Base-by-base conservation (phyloP, 306 rosid species). In the Hippophae rhamnoides region DNA sequence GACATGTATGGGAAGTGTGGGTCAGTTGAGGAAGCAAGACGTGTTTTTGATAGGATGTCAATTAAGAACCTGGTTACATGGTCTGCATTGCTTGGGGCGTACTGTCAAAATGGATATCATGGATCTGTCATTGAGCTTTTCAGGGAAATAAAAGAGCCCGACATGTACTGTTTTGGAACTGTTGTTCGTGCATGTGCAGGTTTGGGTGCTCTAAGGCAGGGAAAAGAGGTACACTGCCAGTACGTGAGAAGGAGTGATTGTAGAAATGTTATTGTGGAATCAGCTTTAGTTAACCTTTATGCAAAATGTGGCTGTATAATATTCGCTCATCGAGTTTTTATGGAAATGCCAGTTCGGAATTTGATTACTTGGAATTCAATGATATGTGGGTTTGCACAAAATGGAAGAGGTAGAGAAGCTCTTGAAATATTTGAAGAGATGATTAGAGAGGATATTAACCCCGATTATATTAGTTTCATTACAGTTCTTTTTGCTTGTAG, bases 1-100 rank as follows among this genome's bases (percentile, higher is more conserved):
- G 97, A 90, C 54, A 87, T 90, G 96, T 90, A 90, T 72, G 97
- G 97, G 18, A 90, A 90, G 67, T 90, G 95, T 38, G 86, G 97
- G 25, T 65, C 70, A 0, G 78, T 85, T 51, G 46, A 44, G 1
- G 61, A 65, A 42, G 80, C 95, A 25, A 72, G 52, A 46, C 43
- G 53, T 7, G 82, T 87, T 64, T 90, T 87, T 50, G 94, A 84
- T 62, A 41, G 90, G 64, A 81, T 90, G 86, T 10, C 74, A 9
- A 59, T 61, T 13, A 85, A 65, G 82, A 90, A 90, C 60, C 61
- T 81, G 3, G 86, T 90, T 55, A 81, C 97, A 5, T 81, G 89
- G 82, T 81, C 87, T 67, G 94, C 94, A 2, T 77, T 90, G 81
- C 81, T 90, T 52, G 89, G 81, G 48, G 89, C 57, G 13, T 90